These are phyloP conservation scores for Lasiodiplodia theobromae DNA, from an alignment of 2,329 filamentous ascomycete species.

Conservation along the genomic window DNA sequence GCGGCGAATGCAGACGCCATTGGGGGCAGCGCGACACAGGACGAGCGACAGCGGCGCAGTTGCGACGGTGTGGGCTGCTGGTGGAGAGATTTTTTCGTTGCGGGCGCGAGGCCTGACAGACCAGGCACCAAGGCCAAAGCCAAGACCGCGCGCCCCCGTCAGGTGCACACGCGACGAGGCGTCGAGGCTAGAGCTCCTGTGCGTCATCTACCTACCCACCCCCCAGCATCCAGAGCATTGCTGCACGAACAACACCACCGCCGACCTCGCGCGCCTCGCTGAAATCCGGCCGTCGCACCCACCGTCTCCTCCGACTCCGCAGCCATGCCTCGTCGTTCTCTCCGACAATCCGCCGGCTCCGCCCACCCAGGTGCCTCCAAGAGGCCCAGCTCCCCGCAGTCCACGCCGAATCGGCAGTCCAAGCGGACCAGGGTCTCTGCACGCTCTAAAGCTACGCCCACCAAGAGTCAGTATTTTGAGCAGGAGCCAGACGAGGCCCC, in stretches of 20 bases:
- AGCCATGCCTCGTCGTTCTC: slow-evolving; percentile 42
- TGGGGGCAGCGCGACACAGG: slow-evolving; percentile 9
- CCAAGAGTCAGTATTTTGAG: slow-evolving; percentile 46
- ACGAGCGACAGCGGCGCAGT: slow-evolving; percentile 8
- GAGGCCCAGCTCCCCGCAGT: slow-evolving; percentile 40
- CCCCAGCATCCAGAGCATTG: slow-evolving; percentile 8
- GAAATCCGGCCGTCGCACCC: background rate
- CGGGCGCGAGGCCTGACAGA: background rate
- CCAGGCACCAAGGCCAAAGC: slow-evolving; percentile 1
- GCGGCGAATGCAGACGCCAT: slow-evolving; percentile 47
- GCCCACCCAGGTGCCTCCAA: slow-evolving; percentile 42
- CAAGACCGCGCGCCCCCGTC: slow-evolving; percentile 6
- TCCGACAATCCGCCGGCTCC: slow-evolving; percentile 34
- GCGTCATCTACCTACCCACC: slow-evolving; percentile 21
- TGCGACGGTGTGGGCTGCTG: background rate
- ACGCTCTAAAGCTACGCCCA: slow-evolving; percentile 34
- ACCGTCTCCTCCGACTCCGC: slow-evolving; percentile 2
- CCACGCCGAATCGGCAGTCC: slow-evolving; percentile 42
- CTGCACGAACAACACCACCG: slow-evolving; percentile 15
- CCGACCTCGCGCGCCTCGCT: background rate
- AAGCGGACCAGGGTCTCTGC: slow-evolving; percentile 41
- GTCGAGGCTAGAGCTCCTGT: slow-evolving; percentile 22
- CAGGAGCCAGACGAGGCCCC: slow-evolving; percentile 38
- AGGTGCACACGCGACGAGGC: slow-evolving; percentile 27
- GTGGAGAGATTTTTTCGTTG: slow-evolving; percentile 8